phyloP scores from a whole-genome alignment of 2,329 filamentous ascomycete species.

The Sporothrix variecibatus region DNA sequence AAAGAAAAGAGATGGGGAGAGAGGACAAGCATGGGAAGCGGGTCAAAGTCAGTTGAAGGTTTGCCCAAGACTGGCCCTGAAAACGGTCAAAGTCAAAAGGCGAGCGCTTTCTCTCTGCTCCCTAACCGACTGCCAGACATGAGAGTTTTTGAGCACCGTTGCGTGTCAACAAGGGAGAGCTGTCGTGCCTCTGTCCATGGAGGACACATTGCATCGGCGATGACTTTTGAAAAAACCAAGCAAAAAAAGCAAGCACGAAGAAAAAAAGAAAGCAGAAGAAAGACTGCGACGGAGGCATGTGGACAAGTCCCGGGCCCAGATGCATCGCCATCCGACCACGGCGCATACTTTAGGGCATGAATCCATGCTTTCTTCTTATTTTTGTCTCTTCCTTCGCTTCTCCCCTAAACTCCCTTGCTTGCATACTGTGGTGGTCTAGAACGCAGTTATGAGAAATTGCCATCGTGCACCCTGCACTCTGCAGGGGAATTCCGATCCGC shows the following conservation, averaged over 20 bases:
- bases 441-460: not conserved
- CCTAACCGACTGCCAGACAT: not conserved
- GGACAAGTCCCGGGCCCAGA: not conserved
- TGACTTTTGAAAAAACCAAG: not conserved
- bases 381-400: not conserved
- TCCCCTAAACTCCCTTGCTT: not conserved
- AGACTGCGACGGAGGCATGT: not conserved
- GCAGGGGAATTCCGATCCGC: not conserved
- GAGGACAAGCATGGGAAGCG: not conserved
- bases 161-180: not conserved
- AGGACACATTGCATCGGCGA: not conserved
- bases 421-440: not conserved
- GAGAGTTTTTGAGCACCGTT: not conserved
- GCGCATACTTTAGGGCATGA: not conserved
- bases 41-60: not conserved
- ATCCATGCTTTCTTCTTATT: not conserved
- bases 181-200: not conserved
- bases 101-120: not conserved
- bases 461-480: not conserved
- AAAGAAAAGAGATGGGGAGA: not conserved
- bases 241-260: not conserved
- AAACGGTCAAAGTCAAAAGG: not conserved
- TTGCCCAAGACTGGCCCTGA: not conserved
- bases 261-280: not conserved
- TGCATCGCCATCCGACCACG: not conserved